Base-by-base conservation (phyloP, 768 basidiomycete genomes). In the Coprinellus micaceus region DNA sequence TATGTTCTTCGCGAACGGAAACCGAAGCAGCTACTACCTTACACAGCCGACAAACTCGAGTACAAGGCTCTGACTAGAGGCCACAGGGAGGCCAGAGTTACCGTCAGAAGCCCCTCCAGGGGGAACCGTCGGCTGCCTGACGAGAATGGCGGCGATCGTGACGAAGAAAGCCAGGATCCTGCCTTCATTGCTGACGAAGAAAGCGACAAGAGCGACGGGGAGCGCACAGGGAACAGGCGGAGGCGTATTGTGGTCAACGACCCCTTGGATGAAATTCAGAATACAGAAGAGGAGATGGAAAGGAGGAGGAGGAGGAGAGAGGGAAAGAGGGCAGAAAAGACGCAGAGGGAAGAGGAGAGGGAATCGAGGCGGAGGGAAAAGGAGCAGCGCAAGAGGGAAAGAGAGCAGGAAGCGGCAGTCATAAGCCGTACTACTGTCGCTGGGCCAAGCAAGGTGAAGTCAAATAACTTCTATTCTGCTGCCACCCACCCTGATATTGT, bases 221-320 rank as follows among this genome's bases (percentile, higher is more conserved):
- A 55, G 21, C 4, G 28, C 19, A 17, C 33, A 25, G 13, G 53
- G 22, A 33, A 29, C 4, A 54, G 53, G 29, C 15, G 25, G 36
- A 24, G 28, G 3, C 30, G 19, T 13, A 6, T 6, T 48, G 19
- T 22, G 7, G 6, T 26, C 6, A 11, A 29, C 46, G 53, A 54
- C 11, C 26, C 11, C 21, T 10, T 19, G 41, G 22, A 25, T 4
- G 25, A 45, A 6, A 39, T 12, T 11, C 10, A 51, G 4, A 26
- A 28, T 13, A 19, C 15, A 3, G 21, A 19, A 4, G 49, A 51
- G 29, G 49, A 5, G 28, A 6, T 3, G 7, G 40, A 28, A 25
- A 12, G 44, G 43, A 26, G 22, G 58, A 51, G 44, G 47, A 22
- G 55, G 39, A 33, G 25, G 28, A 43, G 52, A 52, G 33, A 33